Conservation (phyloP, 768 basidiomycete genomes). For the Boletus rex-veris region DNA sequence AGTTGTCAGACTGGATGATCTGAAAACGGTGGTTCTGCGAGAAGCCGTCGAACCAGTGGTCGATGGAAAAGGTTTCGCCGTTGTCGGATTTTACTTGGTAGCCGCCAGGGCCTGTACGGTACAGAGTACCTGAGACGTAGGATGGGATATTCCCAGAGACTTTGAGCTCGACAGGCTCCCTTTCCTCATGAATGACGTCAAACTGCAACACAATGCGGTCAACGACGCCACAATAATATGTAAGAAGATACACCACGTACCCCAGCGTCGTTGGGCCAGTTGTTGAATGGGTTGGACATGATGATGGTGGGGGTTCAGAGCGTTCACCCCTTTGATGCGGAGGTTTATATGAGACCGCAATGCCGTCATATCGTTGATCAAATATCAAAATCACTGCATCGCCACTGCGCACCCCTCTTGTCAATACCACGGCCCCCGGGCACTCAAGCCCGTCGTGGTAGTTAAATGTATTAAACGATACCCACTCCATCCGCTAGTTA, state of each 20-base stretch:
- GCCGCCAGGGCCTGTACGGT: conserved; percentile 39
- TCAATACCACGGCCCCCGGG: too few species aligned
- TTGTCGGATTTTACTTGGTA: conserved; percentile 24
- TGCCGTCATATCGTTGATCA: too few species aligned
- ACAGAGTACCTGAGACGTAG: conserved; percentile 36
- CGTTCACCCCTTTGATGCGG: not conserved
- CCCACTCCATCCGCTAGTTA: too few species aligned
- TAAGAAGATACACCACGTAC: conserved; percentile 6
- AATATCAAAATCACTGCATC: too few species aligned
- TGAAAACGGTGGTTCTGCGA: conserved; percentile 40
- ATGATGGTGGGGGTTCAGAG: not conserved
- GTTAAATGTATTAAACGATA: too few species aligned
- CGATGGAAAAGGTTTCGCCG: conserved; percentile 23
- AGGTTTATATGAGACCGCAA: not conserved
- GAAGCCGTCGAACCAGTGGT: conserved; percentile 43
- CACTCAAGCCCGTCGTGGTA: too few species aligned
- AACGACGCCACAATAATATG: not conserved
- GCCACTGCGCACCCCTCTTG: too few species aligned
- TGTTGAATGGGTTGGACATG: conserved; percentile 27
- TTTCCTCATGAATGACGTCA: conserved; percentile 28
- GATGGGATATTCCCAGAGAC: conserved; percentile 32
- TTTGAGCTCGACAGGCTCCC: conserved; percentile 24
- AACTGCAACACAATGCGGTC: conserved; percentile 15
- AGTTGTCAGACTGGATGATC: conserved; percentile 25
- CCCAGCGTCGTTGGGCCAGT: conserved; percentile 31